These are phyloP conservation scores for maize (Zea mays) DNA, from an alignment of 176 grass and related monocot genomes.

Conservation along the genomic window Zm-B73-REFERENCE-NAM-5.0 NC_050096.1:252119001-252119500, in stretches of 20 bases:
- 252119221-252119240: conserved; percentile 84
- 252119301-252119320: conserved; percentile 85
- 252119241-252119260: conserved; percentile 75
- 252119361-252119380: neutral
- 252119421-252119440: neutral
- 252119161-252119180: neutral
- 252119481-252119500: neutral
- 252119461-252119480: neutral
- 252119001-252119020: neutral
- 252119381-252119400: neutral
- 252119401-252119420: neutral
- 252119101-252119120: neutral
- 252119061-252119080: neutral
- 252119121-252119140: neutral
- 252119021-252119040: neutral
- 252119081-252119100: neutral
- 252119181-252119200: conserved; percentile 59
- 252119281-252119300: conserved; percentile 78
- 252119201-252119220: conserved; percentile 56
- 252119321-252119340: conserved; percentile 79
- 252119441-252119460: neutral
- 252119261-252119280: conserved; percentile 82
- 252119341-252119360: neutral
- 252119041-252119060: neutral
- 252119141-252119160: neutral